Base-by-base conservation (phyloP, 495 filamentous ascomycete species). In the Annulohypoxylon bovei region DNA sequence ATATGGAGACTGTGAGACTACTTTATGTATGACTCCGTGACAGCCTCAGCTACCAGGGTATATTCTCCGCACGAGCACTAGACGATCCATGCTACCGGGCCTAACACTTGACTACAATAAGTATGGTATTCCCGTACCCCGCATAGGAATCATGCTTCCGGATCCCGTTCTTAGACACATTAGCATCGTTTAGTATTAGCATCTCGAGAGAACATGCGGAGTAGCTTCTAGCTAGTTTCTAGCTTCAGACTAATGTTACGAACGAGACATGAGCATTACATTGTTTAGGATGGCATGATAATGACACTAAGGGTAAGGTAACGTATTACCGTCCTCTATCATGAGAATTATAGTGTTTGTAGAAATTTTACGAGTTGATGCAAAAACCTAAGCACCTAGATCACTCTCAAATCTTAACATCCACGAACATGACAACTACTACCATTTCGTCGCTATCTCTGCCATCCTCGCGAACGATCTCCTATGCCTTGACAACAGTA, bases 121-220 rank as follows among this genome's bases (percentile, higher is more conserved):
- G 57, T 33, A 44, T 61, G 25, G 46, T 49, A 62, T 25, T 52
- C 8, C 28, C 27, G 46, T 52, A 25, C 50, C 61, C 61, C 61
- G 61, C 61, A 47, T 42, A 33, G 61, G 50, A 64, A 20, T 55
- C 61, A 64, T 55, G 61, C 23, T 47, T 54, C 61, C 33, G 49
- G 28, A 6, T 23, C 18, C 23, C 14, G 11, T 30, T 16, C 11
- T 39, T 12, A 27, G 22, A 47, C 22, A 7, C 44, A 20, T 47
- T 47, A 22, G 44, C 23, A 22, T 47, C 20, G 7, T 47, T 47
- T 47, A 6, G 44, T 47, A 25, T 47, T 47, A 47, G 44, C 20
- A 47, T 47, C 44, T 47, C 22, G 9, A 47, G 12, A 42, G 3
- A 7, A 23, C 9, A 53, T 53, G 23, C 25, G 49, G 49, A 54